These are phyloP conservation scores for Phaeosphaeriaceae sp. DNA, from an alignment of 2,329 filamentous ascomycete species.

Conservation along the genomic window DNA sequence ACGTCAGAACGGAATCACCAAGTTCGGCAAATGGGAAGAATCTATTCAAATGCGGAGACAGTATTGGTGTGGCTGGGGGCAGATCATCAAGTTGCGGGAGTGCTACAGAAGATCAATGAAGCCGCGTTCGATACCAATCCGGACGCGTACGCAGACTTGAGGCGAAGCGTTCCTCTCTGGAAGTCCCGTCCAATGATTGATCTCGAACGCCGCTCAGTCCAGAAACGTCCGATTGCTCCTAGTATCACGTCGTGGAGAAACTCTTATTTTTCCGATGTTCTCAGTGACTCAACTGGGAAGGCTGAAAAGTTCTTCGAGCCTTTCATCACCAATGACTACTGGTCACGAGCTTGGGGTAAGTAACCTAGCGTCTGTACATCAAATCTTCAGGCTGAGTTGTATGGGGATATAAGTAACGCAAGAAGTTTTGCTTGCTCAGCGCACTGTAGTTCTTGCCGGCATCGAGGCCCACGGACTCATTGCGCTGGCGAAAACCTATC, in stretches of 20 bases:
- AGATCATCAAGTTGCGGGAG: background rate
- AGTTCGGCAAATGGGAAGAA: slow-evolving; percentile 8
- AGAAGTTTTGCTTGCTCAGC: slow-evolving; percentile 10
- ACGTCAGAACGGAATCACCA: slow-evolving; percentile 3
- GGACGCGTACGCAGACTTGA: background rate
- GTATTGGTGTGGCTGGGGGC: slow-evolving; percentile 6
- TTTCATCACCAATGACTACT: slow-evolving; percentile 7
- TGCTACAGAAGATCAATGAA: slow-evolving; percentile 1
- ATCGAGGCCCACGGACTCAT: background rate
- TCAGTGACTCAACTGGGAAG: slow-evolving; percentile 6
- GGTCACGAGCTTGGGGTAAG: slow-evolving; percentile 11
- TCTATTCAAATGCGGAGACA: background rate
- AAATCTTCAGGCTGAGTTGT: background rate
- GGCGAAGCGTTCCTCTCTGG: background rate
- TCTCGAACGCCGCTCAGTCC: background rate
- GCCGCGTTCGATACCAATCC: background rate
- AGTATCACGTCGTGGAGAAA: background rate
- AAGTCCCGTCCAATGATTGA: background rate
- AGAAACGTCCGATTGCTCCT: background rate
- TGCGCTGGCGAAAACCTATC: slow-evolving; percentile 1
- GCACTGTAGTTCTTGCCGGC: slow-evolving; percentile 5
- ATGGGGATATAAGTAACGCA: slow-evolving; percentile 8
- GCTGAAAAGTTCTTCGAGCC: slow-evolving; percentile 7
- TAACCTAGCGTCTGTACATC: background rate
- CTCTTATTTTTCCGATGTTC: background rate